A percentile compares a stretch with the other conserved stretches of the same genome.
These are phyloP conservation scores for Stephania yunnanensis DNA, from an alignment of 164 flowering plant genomes.

Conservation along the genomic window DNA sequence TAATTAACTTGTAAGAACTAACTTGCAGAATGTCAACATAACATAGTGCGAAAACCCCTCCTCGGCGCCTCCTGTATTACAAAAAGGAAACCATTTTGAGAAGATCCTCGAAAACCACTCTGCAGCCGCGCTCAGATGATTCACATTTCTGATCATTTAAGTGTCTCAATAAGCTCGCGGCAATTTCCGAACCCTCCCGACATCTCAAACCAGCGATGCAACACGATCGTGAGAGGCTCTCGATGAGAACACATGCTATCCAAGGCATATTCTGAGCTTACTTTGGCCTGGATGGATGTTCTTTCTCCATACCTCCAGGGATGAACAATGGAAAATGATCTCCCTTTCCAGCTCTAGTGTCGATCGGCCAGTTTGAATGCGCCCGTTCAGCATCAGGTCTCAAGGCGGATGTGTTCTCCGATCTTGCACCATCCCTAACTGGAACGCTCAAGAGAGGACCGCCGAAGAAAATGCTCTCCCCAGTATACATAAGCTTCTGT, in stretches of 20 bases:
- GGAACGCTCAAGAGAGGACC: conserved; percentile 71
- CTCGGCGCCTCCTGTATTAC: not conserved
- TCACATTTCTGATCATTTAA: not conserved
- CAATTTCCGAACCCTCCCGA: not conserved
- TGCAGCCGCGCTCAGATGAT: not conserved
- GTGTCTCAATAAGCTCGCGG: not conserved
- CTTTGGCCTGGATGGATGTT: conserved; percentile 27
- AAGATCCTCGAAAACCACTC: not conserved
- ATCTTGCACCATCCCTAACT: conserved; percentile 33
- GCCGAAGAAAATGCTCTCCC: conserved; percentile 87
- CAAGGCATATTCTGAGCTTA: conserved; percentile 9
- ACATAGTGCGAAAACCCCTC: not conserved
- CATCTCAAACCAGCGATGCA: conserved; percentile 1
- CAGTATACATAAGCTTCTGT: conserved; percentile 65
- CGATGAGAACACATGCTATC: not conserved
- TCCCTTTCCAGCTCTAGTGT: conserved; percentile 52
- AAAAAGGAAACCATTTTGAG: not conserved
- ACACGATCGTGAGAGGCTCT: not conserved
- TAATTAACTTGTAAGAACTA: not conserved
- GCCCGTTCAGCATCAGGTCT: conserved; percentile 45
- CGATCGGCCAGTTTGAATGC: conserved; percentile 28
- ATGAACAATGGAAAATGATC: conserved; percentile 79
- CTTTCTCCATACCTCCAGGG: conserved; percentile 44
- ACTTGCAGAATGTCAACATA: not conserved
- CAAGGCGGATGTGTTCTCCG: conserved; percentile 27